Conservation (phyloP, 768 basidiomycete species). For the Russula dissimulans region DNA sequence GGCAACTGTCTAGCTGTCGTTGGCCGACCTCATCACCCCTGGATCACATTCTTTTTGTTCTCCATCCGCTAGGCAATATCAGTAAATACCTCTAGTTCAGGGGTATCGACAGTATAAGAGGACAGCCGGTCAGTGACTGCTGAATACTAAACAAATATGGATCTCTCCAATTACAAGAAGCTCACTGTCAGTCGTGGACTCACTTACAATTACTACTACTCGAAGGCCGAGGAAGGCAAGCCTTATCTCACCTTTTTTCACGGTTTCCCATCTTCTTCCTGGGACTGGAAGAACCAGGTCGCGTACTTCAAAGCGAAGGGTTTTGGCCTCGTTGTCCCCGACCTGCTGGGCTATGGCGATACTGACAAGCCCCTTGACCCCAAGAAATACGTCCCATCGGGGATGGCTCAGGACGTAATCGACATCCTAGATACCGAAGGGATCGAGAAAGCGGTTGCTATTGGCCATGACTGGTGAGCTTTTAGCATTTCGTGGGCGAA, state of each 20-base stretch:
- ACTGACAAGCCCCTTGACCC: conserved; percentile 33
- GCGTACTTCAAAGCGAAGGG: conserved; percentile 33
- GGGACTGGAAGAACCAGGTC: conserved; percentile 35
- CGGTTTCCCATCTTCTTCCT: conserved; percentile 36
- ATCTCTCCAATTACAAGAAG: conserved; percentile 28
- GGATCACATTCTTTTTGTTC: too few relatives aligned
- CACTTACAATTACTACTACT: conserved; percentile 30
- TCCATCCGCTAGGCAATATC: too few relatives aligned
- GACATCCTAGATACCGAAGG: conserved; percentile 27
- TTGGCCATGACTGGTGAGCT: conserved; percentile 31
- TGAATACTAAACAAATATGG: conserved; percentile 14
- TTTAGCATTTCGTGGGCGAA: not conserved
- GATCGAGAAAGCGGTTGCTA: conserved; percentile 22
- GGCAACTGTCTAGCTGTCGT: too few relatives aligned
- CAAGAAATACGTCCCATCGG: conserved; percentile 22
- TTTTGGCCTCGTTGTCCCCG: conserved; percentile 37
- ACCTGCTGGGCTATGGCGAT: conserved; percentile 38
- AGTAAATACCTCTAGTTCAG: not conserved
- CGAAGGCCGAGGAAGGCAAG: conserved; percentile 22
- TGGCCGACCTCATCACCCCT: too few relatives aligned
- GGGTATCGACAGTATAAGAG: not conserved
- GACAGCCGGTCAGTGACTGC: not conserved
- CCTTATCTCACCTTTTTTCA: conserved; percentile 37
- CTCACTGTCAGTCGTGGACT: conserved; percentile 27
- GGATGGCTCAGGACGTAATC: conserved; percentile 25